A percentile compares a stretch with the other conserved stretches of the same genome.
phyloP scores from a whole-genome alignment of 495 filamentous ascomycete genomes.

The Penicillium subrubescens region DNA sequence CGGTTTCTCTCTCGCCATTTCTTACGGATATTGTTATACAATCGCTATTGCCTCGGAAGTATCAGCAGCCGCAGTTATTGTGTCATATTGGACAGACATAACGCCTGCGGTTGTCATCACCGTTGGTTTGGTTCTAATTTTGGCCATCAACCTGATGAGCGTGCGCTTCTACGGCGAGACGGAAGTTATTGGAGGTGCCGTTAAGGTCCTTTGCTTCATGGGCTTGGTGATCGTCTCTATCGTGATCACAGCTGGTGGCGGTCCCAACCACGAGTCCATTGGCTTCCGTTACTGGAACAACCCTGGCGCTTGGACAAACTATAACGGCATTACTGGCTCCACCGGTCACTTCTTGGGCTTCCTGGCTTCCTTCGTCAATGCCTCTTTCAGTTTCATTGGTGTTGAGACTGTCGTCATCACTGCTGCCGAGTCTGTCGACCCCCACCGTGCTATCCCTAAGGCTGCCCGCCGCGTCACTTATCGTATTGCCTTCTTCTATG shows the following conservation, averaged over 20 bases:
- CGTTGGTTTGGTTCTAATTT: slow-evolving; percentile 67
- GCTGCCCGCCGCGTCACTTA: slow-evolving; percentile 84
- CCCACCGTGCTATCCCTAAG: slow-evolving; percentile 72
- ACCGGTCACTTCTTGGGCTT: slow-evolving; percentile 49
- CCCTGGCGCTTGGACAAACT: slow-evolving; percentile 45
- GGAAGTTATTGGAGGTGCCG: slow-evolving; percentile 69
- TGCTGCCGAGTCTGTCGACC: slow-evolving; percentile 81
- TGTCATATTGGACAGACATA: slow-evolving; percentile 65
- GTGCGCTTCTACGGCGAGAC: slow-evolving; percentile 73
- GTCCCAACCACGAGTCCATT: slow-evolving; percentile 59
- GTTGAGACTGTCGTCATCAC: slow-evolving; percentile 76
- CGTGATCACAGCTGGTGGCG: slow-evolving; percentile 69
- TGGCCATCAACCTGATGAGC: slow-evolving; percentile 68
- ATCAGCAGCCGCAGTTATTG: slow-evolving; percentile 69
- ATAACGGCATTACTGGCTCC: slow-evolving; percentile 35
- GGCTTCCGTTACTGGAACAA: slow-evolving; percentile 72
- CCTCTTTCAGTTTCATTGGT: slow-evolving; percentile 57
- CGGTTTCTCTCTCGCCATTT: slow-evolving; percentile 67
- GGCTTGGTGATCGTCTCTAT: slow-evolving; percentile 69
- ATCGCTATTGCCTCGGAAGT: slow-evolving; percentile 73
- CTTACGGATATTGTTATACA: slow-evolving; percentile 52
- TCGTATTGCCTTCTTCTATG: slow-evolving; percentile 84
- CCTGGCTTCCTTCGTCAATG: slow-evolving; percentile 49
- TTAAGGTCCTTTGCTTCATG: slow-evolving; percentile 77
- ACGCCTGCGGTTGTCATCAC: slow-evolving; percentile 66